phyloP scores from a whole-genome alignment of 441 rosid genomes.

The Adansonia grandidieri region DNA sequence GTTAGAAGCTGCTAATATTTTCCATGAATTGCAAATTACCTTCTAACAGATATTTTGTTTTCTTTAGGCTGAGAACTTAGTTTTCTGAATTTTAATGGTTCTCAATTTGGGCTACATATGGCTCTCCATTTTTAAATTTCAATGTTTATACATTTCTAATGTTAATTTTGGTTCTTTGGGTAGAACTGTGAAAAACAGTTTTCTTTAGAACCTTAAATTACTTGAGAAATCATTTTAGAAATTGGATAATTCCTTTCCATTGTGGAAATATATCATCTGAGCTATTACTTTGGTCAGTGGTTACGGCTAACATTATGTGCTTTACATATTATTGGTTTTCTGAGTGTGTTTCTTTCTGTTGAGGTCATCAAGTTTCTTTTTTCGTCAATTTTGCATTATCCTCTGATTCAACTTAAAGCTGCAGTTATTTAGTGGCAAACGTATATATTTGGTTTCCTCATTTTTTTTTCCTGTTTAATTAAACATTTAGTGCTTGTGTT shows the following conservation, averaged over 20 bases:
- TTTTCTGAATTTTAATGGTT: slow-evolving; percentile 3
- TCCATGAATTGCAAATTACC: background rate
- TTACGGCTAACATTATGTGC: background rate
- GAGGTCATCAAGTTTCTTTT: background rate
- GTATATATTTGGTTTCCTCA: background rate
- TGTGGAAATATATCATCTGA: background rate
- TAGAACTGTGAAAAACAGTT: background rate
- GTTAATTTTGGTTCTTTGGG: background rate
- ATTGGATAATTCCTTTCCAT: background rate
- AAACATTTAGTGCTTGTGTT: background rate
- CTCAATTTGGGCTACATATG: background rate
- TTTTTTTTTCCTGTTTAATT: slow-evolving; percentile 6
- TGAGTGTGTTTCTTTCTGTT: slow-evolving; percentile 1
- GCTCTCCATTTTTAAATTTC: background rate
- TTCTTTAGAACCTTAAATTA: slow-evolving; percentile 6
- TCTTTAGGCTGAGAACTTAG: background rate
- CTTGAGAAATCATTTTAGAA: background rate
- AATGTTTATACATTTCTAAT: background rate
- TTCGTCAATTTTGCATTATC: background rate
- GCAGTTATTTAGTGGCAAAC: background rate
- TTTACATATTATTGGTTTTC: background rate
- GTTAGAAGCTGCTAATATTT: background rate
- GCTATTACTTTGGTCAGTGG: background rate
- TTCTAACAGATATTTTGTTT: background rate
- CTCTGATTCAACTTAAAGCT: background rate